phyloP scores from a whole-genome alignment of 2,329 filamentous ascomycete genomes.

The Curvularia lunata region DNA sequence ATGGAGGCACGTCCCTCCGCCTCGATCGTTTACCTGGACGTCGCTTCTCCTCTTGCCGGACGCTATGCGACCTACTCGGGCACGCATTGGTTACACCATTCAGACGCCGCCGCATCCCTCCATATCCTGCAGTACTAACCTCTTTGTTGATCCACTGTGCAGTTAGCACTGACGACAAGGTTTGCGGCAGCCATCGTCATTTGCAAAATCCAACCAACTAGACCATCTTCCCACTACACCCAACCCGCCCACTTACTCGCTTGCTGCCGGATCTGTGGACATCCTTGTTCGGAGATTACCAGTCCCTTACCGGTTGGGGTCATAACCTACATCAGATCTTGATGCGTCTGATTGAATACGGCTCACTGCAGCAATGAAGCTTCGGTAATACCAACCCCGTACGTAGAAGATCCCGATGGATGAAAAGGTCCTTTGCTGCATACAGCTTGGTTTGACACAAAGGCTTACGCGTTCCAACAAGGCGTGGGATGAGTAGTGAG shows the following conservation, averaged over 20 bases:
- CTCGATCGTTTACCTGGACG: constrained; percentile 12
- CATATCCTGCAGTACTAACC: constrained; percentile 13
- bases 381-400: constrained; percentile 20
- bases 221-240: background rate
- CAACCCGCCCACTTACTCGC: background rate
- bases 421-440: constrained; percentile 22
- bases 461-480: constrained; percentile 38
- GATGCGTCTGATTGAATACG: constrained; percentile 3
- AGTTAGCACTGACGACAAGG: background rate
- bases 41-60: constrained; percentile 35
- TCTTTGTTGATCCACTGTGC: constrained; percentile 17
- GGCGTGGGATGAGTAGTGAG: background rate
- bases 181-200: background rate
- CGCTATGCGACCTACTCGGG: constrained; percentile 17
- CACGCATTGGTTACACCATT: constrained; percentile 25
- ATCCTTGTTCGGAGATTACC: constrained; percentile 6
- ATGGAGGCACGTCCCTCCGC: constrained; percentile 20
- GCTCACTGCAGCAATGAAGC: constrained; percentile 12
- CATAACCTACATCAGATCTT: constrained; percentile 7
- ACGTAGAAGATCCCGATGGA: background rate
- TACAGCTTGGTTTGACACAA: constrained; percentile 22
- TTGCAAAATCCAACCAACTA: background rate
- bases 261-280: background rate
- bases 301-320: constrained; percentile 7
- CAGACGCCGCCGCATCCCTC: constrained; percentile 20